Evolutionary conservation across 1,139 yeast species (phyloP).

Genomic region (Pichia kudriavzevii): DNA sequence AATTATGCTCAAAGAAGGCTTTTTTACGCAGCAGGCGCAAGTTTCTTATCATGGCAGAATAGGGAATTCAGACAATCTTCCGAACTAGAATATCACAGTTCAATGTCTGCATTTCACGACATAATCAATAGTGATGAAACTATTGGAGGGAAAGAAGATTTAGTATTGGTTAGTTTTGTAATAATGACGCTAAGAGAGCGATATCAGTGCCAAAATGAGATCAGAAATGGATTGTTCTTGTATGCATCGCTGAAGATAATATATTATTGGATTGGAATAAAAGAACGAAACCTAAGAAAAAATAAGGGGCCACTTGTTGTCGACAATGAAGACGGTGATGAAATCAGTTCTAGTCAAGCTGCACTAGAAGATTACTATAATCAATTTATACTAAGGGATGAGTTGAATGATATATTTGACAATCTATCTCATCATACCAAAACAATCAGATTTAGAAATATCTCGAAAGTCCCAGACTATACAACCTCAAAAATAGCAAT

Average conservation of each 20-base stretch:
- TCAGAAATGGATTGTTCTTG: constrained; percentile 2
- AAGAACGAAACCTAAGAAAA: not conserved
- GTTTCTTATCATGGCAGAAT: constrained; percentile 11
- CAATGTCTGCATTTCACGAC: not conserved
- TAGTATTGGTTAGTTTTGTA: constrained; percentile 1
- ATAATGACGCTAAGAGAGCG: constrained; percentile 2
- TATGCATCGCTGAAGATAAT: constrained; percentile 4
- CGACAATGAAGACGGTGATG: not conserved
- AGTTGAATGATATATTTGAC: constrained; percentile 1
- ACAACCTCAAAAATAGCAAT: not conserved
- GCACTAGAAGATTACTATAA: not conserved
- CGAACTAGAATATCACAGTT: constrained; percentile 1
- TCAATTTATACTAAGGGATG: not conserved
- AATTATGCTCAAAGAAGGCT: constrained; percentile 22
- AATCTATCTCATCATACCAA: not conserved
- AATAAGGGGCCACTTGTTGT: too few relatives aligned
- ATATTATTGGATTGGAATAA: not conserved
- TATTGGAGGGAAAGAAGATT: constrained; percentile 1
- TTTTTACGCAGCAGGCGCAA: constrained; percentile 33
- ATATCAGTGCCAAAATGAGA: constrained; percentile 2
- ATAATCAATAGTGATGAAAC: not conserved
- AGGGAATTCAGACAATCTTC: not conserved
- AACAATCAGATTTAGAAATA: not conserved
- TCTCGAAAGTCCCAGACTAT: too few relatives aligned
- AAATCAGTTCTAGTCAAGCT: too few relatives aligned